Conservation (phyloP, 768 basidiomycete genomes). For the Termitomyces sp. region DNA sequence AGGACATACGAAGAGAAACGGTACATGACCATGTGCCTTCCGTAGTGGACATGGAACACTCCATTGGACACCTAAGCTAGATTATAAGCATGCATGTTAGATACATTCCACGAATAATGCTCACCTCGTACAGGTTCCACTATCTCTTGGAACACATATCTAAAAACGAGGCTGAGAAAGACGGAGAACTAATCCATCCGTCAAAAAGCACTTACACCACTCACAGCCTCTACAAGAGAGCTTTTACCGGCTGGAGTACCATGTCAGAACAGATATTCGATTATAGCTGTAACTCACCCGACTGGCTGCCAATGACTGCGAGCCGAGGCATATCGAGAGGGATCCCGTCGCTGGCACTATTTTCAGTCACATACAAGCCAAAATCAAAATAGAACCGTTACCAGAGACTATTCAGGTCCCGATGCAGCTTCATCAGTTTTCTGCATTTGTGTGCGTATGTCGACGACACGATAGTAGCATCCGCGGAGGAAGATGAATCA, state of each 20-base stretch:
- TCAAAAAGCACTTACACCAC: background rate
- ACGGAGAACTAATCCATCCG: background rate
- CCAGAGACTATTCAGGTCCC: background rate
- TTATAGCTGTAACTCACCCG: background rate
- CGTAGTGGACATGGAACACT: conserved; percentile 41
- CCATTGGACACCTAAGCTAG: conserved; percentile 42
- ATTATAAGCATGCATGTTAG: background rate
- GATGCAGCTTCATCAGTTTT: conserved; percentile 4
- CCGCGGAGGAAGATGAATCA: background rate
- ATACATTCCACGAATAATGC: background rate
- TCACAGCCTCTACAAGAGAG: conserved; percentile 1
- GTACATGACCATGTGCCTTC: conserved; percentile 35
- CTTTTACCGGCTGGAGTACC: conserved; percentile 3
- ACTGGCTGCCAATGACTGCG: conserved; percentile 6
- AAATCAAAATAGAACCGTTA: background rate
- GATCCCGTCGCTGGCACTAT: background rate
- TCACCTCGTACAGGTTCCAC: conserved; percentile 55
- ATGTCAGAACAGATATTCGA: background rate
- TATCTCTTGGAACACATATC: conserved; percentile 59
- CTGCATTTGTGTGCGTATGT: background rate
- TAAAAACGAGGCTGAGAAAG: conserved; percentile 14
- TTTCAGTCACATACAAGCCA: background rate
- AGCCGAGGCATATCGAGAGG: conserved; percentile 4
- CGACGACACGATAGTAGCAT: background rate
- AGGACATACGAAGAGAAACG: conserved; percentile 30